Conservation (phyloP, 2,329 filamentous ascomycete genomes). For the Orbilia ellipsospora region DNA sequence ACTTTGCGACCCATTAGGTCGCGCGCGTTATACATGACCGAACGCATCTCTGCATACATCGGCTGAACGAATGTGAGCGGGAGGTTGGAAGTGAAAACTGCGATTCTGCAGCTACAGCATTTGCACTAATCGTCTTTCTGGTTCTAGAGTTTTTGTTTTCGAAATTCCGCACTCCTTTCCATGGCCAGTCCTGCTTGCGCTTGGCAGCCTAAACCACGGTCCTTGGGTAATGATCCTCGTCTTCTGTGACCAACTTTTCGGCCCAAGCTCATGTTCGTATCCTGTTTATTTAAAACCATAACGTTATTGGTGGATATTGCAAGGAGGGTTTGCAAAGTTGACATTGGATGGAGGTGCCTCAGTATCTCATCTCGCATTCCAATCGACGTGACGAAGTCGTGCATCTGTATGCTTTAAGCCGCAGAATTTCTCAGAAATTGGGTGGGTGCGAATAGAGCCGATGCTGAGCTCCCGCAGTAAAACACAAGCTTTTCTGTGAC, state of each 20-base stretch:
- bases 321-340: not conserved
- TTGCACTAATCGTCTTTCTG: no score
- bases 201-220: slow-evolving; percentile 22
- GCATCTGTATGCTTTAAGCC: no score
- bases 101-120: not conserved
- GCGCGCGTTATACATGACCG: not conserved
- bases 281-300: slow-evolving; percentile 14
- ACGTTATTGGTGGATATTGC: slow-evolving; percentile 17
- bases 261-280: not conserved
- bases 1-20: slow-evolving; percentile 15
- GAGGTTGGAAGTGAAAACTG: not conserved
- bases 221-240: slow-evolving; percentile 16
- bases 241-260: slow-evolving; percentile 5
- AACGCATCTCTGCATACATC: slow-evolving; percentile 21
- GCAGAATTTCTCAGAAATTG: no score
- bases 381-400: no score
- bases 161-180: slow-evolving; percentile 12
- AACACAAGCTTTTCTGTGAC: no score
- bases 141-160: not conserved
- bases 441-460: no score
- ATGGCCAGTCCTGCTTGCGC: no score
- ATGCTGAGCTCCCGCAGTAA: no score
- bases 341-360: not conserved
- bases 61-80: slow-evolving; percentile 30
- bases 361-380: no score